Evolutionary conservation across 768 basidiomycete genomes (phyloP).

Genomic region (Kwoniella shandongensis): DNA sequence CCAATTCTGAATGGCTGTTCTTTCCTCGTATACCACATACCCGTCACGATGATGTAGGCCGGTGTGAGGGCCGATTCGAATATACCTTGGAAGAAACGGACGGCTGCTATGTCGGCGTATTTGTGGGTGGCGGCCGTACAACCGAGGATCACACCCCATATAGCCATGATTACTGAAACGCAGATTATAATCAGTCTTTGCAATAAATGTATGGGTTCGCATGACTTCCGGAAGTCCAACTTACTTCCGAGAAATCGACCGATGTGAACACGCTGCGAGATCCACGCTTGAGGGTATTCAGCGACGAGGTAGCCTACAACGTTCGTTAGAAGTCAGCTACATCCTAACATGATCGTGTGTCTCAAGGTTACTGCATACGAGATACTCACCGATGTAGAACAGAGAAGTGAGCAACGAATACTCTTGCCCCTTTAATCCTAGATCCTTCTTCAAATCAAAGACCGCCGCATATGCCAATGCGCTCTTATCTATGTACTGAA

Average conservation of each 20-base stretch:
- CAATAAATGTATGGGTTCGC: not conserved
- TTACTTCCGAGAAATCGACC: slow-evolving; percentile 6
- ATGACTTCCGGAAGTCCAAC: not conserved
- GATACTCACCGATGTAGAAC: slow-evolving; percentile 6
- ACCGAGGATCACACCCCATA: slow-evolving; percentile 9
- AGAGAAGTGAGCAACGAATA: slow-evolving; percentile 11
- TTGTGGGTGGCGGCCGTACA: slow-evolving; percentile 8
- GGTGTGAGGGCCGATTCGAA: slow-evolving; percentile 47
- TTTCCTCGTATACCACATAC: slow-evolving; percentile 47
- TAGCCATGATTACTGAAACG: slow-evolving; percentile 5
- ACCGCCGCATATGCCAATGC: slow-evolving; percentile 8
- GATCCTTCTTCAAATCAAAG: slow-evolving; percentile 6
- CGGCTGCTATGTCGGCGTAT: slow-evolving; percentile 34
- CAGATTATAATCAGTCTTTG: not conserved
- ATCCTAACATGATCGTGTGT: too few species aligned
- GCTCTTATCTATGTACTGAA: slow-evolving; percentile 11
- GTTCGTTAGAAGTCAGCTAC: too few species aligned
- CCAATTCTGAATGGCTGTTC: slow-evolving; percentile 53
- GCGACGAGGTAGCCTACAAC: slow-evolving; percentile 11
- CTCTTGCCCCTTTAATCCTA: slow-evolving; percentile 3
- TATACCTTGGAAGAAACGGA: slow-evolving; percentile 45
- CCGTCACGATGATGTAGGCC: slow-evolving; percentile 43
- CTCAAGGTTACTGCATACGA: too few species aligned
- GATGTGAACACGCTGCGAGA: slow-evolving; percentile 9
- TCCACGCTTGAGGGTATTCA: slow-evolving; percentile 11